phyloP scores from a whole-genome alignment of 1,139 yeast species.

The Suhomyces terraborum region DNA sequence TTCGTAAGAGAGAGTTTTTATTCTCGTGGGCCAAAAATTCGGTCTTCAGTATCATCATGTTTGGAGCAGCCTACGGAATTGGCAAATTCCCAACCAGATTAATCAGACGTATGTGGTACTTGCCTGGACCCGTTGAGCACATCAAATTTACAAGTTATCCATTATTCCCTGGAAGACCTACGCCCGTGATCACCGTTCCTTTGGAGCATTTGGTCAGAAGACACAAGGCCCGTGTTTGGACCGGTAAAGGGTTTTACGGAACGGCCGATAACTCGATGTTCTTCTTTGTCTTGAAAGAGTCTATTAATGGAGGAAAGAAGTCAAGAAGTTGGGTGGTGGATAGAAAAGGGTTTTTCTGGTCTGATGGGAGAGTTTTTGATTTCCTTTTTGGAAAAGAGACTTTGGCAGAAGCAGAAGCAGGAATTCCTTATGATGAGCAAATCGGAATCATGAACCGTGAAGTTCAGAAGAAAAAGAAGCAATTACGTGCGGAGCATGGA shows the following conservation, averaged over 20 bases:
- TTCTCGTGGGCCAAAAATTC: slow-evolving; percentile 33
- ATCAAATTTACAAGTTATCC: slow-evolving; percentile 75
- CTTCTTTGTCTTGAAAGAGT: slow-evolving; percentile 69
- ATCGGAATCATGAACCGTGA: slow-evolving; percentile 44
- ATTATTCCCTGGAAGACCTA: slow-evolving; percentile 69
- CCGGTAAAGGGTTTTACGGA: slow-evolving; percentile 86
- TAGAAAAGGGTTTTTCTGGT: slow-evolving; percentile 83
- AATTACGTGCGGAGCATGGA: slow-evolving; percentile 43
- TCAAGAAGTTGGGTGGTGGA: slow-evolving; percentile 73
- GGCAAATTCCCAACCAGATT: slow-evolving; percentile 63
- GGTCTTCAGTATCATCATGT: slow-evolving; percentile 39
- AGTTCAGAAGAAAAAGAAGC: slow-evolving; percentile 41
- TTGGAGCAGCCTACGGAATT: slow-evolving; percentile 50
- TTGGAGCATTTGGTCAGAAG: slow-evolving; percentile 56
- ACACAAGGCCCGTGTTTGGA: slow-evolving; percentile 70
- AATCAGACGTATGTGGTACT: slow-evolving; percentile 73
- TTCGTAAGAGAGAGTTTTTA: slow-evolving; percentile 43
- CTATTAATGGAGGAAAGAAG: slow-evolving; percentile 37
- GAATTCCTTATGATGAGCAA: slow-evolving; percentile 66
- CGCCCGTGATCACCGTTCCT: slow-evolving; percentile 74
- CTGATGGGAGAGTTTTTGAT: slow-evolving; percentile 85
- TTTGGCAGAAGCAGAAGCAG: slow-evolving; percentile 73
- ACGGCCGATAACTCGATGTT: slow-evolving; percentile 75
- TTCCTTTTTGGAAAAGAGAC: slow-evolving; percentile 77
- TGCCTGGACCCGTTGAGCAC: slow-evolving; percentile 60